Evolutionary conservation across 441 rosid species (phyloP).

Genomic region (Gossypium lobatum): DNA sequence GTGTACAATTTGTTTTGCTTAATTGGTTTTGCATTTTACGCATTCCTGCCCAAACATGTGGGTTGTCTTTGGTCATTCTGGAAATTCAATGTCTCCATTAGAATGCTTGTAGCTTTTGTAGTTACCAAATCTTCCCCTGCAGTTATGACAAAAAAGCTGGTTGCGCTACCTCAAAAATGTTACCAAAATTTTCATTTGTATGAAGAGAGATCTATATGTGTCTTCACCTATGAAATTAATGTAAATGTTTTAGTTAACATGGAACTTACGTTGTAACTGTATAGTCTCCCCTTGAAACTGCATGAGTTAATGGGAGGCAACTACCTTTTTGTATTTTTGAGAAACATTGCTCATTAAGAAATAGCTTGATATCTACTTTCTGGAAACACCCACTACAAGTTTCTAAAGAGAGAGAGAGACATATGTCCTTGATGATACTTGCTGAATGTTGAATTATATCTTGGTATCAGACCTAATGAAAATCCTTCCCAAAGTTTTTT

Average conservation of each 20-base stretch:
- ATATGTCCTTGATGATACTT: not conserved
- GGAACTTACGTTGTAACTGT: not conserved
- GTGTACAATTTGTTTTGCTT: not conserved
- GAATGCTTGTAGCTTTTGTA: conserved; percentile 10
- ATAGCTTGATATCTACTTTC: not conserved
- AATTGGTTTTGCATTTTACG: not conserved
- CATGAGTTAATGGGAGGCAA: not conserved
- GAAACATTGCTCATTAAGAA: not conserved
- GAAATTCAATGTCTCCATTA: conserved; percentile 7
- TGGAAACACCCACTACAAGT: not conserved
- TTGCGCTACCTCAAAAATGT: not conserved
- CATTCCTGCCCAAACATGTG: not conserved
- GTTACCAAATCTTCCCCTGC: not conserved
- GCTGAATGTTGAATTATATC: not conserved
- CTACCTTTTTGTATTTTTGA: not conserved
- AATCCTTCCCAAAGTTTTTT: not conserved
- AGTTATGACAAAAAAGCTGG: not conserved
- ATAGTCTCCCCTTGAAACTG: not conserved
- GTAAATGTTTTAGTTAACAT: not conserved
- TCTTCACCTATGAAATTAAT: not conserved
- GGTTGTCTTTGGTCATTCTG: conserved; percentile 11
- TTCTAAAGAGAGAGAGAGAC: not conserved
- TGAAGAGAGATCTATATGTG: not conserved
- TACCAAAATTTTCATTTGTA: not conserved
- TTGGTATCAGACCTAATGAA: not conserved